Evolutionary conservation across 2,329 filamentous ascomycete species (phyloP).

Genomic region (Aspergillus udagawae): DNA sequence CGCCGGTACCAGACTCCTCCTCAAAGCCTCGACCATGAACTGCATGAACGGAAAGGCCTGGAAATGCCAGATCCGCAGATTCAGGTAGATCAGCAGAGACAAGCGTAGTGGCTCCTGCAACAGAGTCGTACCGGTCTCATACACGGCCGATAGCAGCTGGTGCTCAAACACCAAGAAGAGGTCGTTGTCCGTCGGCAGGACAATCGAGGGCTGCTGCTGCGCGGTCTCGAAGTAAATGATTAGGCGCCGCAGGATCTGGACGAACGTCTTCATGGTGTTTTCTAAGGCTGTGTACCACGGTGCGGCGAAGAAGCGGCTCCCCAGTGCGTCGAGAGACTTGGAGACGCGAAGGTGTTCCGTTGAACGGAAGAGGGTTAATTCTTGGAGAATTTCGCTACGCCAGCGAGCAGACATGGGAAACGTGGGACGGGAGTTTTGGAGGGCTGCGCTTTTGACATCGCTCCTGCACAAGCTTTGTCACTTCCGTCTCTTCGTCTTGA

Average conservation of each 20-base stretch:
- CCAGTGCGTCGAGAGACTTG: neutral
- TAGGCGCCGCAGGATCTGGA: slow-evolving; percentile 7
- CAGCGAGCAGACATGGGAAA: slow-evolving; percentile 11
- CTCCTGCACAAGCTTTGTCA: neutral
- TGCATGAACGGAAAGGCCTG: slow-evolving; percentile 12
- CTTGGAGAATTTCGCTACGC: slow-evolving; percentile 10
- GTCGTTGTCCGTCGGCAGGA: slow-evolving; percentile 18
- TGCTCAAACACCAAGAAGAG: slow-evolving; percentile 11
- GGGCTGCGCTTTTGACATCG: slow-evolving; percentile 8
- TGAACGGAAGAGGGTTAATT: slow-evolving; percentile 6
- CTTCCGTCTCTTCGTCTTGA: neutral
- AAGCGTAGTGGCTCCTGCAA: slow-evolving; percentile 14
- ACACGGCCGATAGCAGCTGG: slow-evolving; percentile 4
- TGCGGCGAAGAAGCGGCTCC: slow-evolving; percentile 6
- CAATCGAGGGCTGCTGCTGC: neutral
- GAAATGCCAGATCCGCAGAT: slow-evolving; percentile 12
- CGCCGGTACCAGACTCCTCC: slow-evolving; percentile 2
- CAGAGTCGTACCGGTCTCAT: neutral
- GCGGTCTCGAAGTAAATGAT: slow-evolving; percentile 14
- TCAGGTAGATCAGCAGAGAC: slow-evolving; percentile 8
- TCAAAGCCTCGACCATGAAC: slow-evolving; percentile 4
- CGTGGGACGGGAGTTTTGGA: slow-evolving; percentile 6
- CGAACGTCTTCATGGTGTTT: neutral
- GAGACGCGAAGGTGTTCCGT: neutral
- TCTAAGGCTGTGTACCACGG: neutral